Percentiles rank a stretch among this genome's conserved stretches.
Evolutionary conservation across 2,329 filamentous ascomycete species (phyloP).

Genomic region (Phoma sp.): DNA sequence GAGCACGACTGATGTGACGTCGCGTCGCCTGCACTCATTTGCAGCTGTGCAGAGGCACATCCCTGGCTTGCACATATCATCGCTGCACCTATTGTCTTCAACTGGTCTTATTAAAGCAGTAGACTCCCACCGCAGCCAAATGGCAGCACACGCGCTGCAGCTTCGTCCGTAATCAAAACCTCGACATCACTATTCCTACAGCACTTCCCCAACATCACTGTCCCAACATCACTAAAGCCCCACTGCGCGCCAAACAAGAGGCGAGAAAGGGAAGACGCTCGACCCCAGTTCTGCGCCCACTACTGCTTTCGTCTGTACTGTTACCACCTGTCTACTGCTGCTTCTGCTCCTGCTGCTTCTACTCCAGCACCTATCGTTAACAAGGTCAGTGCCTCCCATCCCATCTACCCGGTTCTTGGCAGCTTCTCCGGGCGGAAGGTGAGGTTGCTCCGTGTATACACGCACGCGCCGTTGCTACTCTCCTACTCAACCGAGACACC

Average conservation of each 20-base stretch:
- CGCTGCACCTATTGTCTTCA: conserved; percentile 27
- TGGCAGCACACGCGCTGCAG: conserved; percentile 35
- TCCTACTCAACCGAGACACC: conserved; percentile 23
- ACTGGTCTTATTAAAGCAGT: conserved; percentile 39
- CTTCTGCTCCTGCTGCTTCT: conserved; percentile 14
- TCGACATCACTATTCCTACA: conserved; percentile 46
- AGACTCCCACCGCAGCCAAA: conserved; percentile 31
- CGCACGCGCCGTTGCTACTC: conserved; percentile 21
- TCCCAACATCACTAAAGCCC: conserved; percentile 36
- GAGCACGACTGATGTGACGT: conserved; percentile 42
- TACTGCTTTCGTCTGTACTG: conserved; percentile 15
- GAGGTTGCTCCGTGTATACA: conserved; percentile 28
- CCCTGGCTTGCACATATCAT: conserved; percentile 34
- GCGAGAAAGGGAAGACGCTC: conserved; percentile 9
- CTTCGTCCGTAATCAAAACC: conserved; percentile 24
- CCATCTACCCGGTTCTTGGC: conserved; percentile 14
- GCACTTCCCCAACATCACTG: conserved; percentile 45
- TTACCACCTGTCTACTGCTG: conserved; percentile 21
- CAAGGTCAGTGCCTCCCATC: conserved; percentile 32
- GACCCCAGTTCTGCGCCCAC: conserved; percentile 8
- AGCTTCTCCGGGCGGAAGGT: conserved; percentile 26
- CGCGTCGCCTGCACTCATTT: conserved; percentile 32
- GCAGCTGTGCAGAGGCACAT: conserved; percentile 29
- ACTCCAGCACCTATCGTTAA: conserved; percentile 12
- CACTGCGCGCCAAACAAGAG: conserved; percentile 8